Conservation (phyloP, 805 yeast genomes). For the Grigorovia yakushimaensis region DNA sequence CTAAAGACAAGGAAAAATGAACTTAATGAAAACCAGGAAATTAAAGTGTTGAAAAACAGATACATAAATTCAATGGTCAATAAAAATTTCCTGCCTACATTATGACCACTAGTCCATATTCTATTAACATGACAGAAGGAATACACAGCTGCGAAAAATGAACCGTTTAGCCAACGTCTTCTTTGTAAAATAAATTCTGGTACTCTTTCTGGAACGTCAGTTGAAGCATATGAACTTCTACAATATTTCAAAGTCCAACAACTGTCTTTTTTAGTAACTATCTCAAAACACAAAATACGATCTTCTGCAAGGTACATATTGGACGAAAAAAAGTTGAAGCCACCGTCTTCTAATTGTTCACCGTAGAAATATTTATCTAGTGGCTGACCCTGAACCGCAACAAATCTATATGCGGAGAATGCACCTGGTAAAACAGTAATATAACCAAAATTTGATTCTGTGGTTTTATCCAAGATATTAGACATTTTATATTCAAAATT, state of each 20-base stretch:
- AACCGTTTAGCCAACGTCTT: slow-evolving; percentile 95
- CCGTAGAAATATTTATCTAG: slow-evolving; percentile 87
- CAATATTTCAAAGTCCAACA: slow-evolving; percentile 80
- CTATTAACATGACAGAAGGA: slow-evolving; percentile 68
- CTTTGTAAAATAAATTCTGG: slow-evolving; percentile 86
- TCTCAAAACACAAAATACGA: slow-evolving; percentile 86
- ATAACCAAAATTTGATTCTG: slow-evolving; percentile 90
- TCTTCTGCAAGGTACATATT: slow-evolving; percentile 98
- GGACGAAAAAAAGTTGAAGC: slow-evolving; percentile 79
- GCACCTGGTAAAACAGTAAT: slow-evolving; percentile 95
- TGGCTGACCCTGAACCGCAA: slow-evolving; percentile 77
- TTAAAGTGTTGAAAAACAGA: slow-evolving; percentile 60
- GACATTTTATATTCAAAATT: slow-evolving; percentile 95
- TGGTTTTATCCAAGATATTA: slow-evolving; percentile 88
- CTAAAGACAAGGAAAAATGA: slow-evolving; percentile 85
- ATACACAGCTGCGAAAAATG: slow-evolving; percentile 89
- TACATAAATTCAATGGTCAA: slow-evolving; percentile 73
- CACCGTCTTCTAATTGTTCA: slow-evolving; percentile 59
- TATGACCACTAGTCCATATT: slow-evolving; percentile 74
- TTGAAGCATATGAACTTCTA: slow-evolving; percentile 80
- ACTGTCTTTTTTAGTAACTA: slow-evolving; percentile 71
- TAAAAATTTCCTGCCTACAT: slow-evolving; percentile 53
- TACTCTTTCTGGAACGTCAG: slow-evolving; percentile 87
- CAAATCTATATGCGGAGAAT: slow-evolving; percentile 84
- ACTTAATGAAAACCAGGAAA: slow-evolving; percentile 89